Evolutionary conservation across 2,329 filamentous ascomycete species (phyloP), one percentile per base, ranked within the genome.

Genomic region (Fusarium nodosum): DNA sequence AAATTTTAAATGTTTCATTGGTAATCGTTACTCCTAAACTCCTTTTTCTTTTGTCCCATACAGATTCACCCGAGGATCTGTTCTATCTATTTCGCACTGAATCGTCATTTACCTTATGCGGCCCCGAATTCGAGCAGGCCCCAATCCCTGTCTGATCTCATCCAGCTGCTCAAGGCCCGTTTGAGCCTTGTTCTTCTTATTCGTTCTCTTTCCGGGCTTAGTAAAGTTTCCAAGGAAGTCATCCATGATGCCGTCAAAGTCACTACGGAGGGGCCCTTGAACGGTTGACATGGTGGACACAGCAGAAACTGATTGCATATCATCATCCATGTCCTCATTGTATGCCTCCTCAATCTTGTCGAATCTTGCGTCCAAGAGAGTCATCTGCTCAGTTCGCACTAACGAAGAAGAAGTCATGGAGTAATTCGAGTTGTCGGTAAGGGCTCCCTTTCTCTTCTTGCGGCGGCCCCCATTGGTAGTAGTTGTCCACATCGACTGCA

Each of bases 391-490:
- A 2, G 94, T 99, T 57, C 96, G 89, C 53, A 93, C 90, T 20
- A 97, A 84, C 0, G 93, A 91, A 0, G 94, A 97, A 1, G 93
- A 97, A 0, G 92, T 94, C 94, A 97, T 97, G 54, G 92, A 96
- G 81, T 96, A 97, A 61, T 88, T 90, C 1, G 94, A 96, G 1
- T 92, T 91, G 69, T 92, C 93, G 5, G 95, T 98, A 78, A 97
- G 82, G 4, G 96, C 95, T 46, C 94, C 95, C 84, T 97, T 98
- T 77, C 95, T 90, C 87, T 97, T 97, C 90, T 98, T 98, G 66
- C 87, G 87, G 54, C 93, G 89, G 15, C 93, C 93, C 36, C 92
- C 93, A 66, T 90, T 91, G 2, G 92, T 91, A 4, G 91, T 94
- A 1, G 91, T 90, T 3, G 91, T 94, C 82, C 91, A 87, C 71